Evolutionary conservation across 2,329 filamentous ascomycete species (phyloP).

Genomic region (Neocucurbitaria cava): DNA sequence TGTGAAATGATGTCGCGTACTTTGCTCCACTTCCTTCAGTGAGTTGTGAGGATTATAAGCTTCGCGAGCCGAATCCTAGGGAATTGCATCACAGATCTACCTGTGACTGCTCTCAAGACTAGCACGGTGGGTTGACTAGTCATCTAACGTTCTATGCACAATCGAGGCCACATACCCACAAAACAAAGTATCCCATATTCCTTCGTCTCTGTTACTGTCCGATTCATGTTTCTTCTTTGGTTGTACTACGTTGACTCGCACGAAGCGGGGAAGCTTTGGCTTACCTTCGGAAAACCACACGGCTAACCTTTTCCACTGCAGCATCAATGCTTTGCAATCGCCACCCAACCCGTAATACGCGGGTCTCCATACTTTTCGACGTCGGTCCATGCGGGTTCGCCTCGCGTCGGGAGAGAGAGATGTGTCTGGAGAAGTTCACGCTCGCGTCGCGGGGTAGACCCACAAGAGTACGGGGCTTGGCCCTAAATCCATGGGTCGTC

Average conservation of each 20-base stretch:
- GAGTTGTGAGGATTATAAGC: too few relatives aligned
- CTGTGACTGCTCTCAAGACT: too few relatives aligned
- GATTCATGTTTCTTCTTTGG: not conserved
- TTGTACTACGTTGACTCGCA: not conserved
- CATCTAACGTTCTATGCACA: too few relatives aligned
- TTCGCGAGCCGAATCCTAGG: too few relatives aligned
- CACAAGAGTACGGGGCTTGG: not conserved
- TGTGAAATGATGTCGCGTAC: too few relatives aligned
- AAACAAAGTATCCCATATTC: too few relatives aligned
- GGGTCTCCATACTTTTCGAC: not conserved
- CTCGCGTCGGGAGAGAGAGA: not conserved
- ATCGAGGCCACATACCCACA: too few relatives aligned
- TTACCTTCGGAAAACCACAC: not conserved
- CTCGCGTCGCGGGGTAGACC: not conserved
- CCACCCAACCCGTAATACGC: not conserved
- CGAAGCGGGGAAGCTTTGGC: not conserved
- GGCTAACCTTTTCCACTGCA: not conserved
- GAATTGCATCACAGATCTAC: too few relatives aligned
- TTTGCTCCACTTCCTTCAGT: too few relatives aligned
- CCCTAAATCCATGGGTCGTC: not conserved
- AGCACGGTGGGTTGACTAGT: too few relatives aligned
- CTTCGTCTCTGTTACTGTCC: too few relatives aligned
- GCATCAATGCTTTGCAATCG: not conserved
- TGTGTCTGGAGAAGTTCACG: constrained; percentile 1
- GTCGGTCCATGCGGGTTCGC: not conserved